Percentiles rank a stretch among this genome's conserved stretches.
Conservation (phyloP, 176 grass and related monocot genomes). For the Canna indica region DNA sequence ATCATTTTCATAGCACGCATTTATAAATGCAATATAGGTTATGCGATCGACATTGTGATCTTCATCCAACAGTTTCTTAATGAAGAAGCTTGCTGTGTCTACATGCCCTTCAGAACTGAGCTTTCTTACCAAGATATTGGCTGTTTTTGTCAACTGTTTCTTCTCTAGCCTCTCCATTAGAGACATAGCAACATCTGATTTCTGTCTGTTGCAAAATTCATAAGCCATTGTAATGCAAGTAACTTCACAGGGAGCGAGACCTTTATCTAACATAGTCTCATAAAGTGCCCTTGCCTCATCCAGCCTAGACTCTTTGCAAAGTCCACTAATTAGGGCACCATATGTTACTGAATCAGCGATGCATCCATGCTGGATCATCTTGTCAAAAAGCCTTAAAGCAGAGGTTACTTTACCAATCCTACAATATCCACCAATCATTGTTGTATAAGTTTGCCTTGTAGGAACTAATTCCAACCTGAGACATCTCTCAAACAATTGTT, state of each 20-base stretch:
- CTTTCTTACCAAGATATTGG: constrained; percentile 63
- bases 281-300: constrained; percentile 78
- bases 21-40: constrained; percentile 50
- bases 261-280: constrained; percentile 84
- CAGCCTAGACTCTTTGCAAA: constrained; percentile 80
- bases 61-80: constrained; percentile 49
- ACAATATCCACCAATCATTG: constrained; percentile 88
- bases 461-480: constrained; percentile 46
- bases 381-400: constrained; percentile 63
- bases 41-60: constrained; percentile 47
- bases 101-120: constrained; percentile 46
- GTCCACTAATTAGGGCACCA: constrained; percentile 69
- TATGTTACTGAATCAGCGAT: constrained; percentile 65
- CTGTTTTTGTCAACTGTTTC: constrained; percentile 33
- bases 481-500: constrained; percentile 69
- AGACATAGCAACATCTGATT: constrained; percentile 35
- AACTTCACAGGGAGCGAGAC: constrained; percentile 70
- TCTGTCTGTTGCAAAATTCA: constrained; percentile 59
- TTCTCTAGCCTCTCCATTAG: constrained; percentile 61
- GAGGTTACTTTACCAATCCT: constrained; percentile 54
- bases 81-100: constrained; percentile 54
- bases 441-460: constrained; percentile 73
- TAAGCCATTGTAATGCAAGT: constrained; percentile 64
- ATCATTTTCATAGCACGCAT: constrained; percentile 56
- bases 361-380: constrained; percentile 65